Evolutionary conservation across 148 eudicot genomes (phyloP).

Genomic region (Rhododendron mucronatum): DNA sequence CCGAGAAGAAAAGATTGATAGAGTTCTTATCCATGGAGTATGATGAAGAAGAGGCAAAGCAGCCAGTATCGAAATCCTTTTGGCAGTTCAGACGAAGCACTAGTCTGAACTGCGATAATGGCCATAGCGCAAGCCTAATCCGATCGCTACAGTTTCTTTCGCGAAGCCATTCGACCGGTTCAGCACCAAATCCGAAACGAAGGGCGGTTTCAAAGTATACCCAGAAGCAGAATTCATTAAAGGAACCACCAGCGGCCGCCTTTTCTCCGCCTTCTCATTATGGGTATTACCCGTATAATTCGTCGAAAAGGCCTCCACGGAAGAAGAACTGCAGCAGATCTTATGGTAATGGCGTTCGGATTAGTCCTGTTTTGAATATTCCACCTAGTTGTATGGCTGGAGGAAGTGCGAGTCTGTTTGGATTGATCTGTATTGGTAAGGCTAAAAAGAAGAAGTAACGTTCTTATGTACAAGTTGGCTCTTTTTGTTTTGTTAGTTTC

Average conservation of each 20-base stretch:
- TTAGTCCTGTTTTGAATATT: slow-evolving; percentile 61
- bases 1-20: slow-evolving; percentile 43
- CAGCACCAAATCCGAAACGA: slow-evolving; percentile 42
- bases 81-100: slow-evolving; percentile 57
- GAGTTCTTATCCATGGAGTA: slow-evolving; percentile 44
- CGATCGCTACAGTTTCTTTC: slow-evolving; percentile 36
- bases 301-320: slow-evolving; percentile 34
- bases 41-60: slow-evolving; percentile 32
- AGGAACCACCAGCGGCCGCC: slow-evolving; percentile 15
- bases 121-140: slow-evolving; percentile 22
- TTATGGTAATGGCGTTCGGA: slow-evolving; percentile 29
- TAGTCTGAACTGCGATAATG: slow-evolving; percentile 37
- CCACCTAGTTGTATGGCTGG: slow-evolving; percentile 47
- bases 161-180: slow-evolving; percentile 82
- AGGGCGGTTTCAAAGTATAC: slow-evolving; percentile 4
- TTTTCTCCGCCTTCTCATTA: slow-evolving; percentile 4
- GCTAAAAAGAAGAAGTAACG: slow-evolving; percentile 56
- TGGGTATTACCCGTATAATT: slow-evolving; percentile 17
- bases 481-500: neutral
- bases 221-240: slow-evolving; percentile 32
- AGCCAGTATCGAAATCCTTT: slow-evolving; percentile 33
- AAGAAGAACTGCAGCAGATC: slow-evolving; percentile 32
- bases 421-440: slow-evolving; percentile 59
- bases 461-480: neutral
- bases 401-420: slow-evolving; percentile 57